A percentile compares a stretch with the other conserved stretches of the same genome.
Conservation (phyloP, 352 stramenopile genomes). For the Phytophthora capsici region DNA sequence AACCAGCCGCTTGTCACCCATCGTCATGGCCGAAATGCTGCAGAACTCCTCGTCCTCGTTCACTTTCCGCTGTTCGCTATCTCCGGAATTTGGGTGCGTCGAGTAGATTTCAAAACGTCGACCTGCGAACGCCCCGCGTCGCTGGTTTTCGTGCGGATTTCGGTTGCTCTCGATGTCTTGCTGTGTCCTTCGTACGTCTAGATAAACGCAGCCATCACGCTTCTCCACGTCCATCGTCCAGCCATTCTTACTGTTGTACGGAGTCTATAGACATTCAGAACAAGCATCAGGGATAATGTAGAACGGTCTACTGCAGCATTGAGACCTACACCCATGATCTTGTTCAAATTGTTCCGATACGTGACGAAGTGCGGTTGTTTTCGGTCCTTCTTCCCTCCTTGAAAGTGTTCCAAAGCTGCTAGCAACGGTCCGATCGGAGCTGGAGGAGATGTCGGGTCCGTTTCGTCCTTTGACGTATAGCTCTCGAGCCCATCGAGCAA, state of each 20-base stretch:
- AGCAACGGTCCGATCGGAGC: constrained; percentile 63
- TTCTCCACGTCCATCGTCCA: constrained; percentile 71
- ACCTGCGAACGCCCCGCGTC: constrained; percentile 67
- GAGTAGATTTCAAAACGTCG: constrained; percentile 75
- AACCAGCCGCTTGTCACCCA: constrained; percentile 59
- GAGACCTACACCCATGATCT: constrained; percentile 70
- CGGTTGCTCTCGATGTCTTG: constrained; percentile 52
- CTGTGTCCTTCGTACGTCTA: constrained; percentile 60
- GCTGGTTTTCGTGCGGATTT: constrained; percentile 60
- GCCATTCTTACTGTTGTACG: constrained; percentile 81
- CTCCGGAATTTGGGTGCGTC: constrained; percentile 25
- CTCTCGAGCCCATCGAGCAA: constrained; percentile 65
- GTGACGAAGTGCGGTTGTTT: constrained; percentile 63
- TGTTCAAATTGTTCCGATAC: constrained; percentile 86
- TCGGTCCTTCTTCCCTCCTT: constrained; percentile 16
- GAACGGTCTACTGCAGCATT: not conserved
- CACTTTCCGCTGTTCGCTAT: constrained; percentile 33
- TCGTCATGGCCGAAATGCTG: constrained; percentile 61
- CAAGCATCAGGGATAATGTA: not conserved
- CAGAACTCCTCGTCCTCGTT: constrained; percentile 80
- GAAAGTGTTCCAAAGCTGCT: constrained; percentile 49
- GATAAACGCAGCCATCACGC: constrained; percentile 59
- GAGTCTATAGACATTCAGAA: constrained; percentile 48
- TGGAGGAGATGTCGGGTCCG: constrained; percentile 44
- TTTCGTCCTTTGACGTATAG: constrained; percentile 61